Conservation (phyloP, 2,329 filamentous ascomycete species). For the Moelleriella libera region DNA sequence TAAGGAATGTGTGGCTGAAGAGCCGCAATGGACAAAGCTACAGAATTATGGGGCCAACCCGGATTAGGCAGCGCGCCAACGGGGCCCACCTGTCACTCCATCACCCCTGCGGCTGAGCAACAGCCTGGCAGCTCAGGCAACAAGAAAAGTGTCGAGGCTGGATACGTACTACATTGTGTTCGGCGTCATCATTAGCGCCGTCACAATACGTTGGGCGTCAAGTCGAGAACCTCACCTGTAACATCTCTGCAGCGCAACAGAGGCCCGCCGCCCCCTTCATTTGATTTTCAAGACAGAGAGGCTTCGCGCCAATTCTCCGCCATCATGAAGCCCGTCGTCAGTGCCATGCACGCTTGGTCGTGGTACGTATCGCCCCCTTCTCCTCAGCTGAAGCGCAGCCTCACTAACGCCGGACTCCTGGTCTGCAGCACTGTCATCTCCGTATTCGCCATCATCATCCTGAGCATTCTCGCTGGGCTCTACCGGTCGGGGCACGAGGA, state of each 20-base stretch:
- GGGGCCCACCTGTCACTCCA: too few species aligned
- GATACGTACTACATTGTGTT: too few species aligned
- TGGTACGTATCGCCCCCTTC: conserved; percentile 48
- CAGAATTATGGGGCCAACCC: too few species aligned
- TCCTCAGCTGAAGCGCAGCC: neutral
- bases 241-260: neutral
- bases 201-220: too few species aligned
- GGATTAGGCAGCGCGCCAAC: too few species aligned
- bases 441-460: conserved; percentile 49
- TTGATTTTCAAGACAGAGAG: neutral
- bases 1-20: too few species aligned
- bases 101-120: too few species aligned
- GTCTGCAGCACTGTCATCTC: conserved; percentile 54
- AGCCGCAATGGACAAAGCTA: too few species aligned
- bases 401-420: neutral
- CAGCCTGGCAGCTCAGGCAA: too few species aligned
- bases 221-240: too few species aligned
- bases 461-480: conserved; percentile 51
- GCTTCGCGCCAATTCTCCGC: conserved; percentile 7
- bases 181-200: too few species aligned
- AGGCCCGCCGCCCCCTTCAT: neutral
- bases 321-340: conserved; percentile 89
- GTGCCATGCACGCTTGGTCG: conserved; percentile 85
- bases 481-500: conserved; percentile 72
- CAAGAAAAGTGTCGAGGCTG: too few species aligned